phyloP scores from a whole-genome alignment of 2,329 filamentous ascomycete species.

The Penicillium crustosum region DNA sequence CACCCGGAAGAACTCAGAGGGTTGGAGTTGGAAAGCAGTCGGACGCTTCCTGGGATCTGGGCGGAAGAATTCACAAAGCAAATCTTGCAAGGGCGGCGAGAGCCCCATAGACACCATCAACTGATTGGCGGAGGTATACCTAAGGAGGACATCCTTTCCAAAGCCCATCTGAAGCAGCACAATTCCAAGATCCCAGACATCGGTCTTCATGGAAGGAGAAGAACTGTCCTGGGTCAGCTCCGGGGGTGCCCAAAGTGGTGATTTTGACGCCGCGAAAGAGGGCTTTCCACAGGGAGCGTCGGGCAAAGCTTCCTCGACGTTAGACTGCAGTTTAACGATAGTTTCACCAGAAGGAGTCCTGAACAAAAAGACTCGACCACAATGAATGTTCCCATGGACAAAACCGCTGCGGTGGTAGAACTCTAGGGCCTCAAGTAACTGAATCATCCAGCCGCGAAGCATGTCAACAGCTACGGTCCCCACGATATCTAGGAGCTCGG shows the following conservation, averaged over 20 bases:
- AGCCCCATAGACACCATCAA: conserved; percentile 70
- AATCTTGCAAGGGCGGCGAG: conserved; percentile 73
- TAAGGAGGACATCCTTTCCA: conserved; percentile 71
- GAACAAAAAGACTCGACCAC: conserved; percentile 75
- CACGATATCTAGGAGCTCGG: conserved; percentile 77
- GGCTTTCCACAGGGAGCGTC: conserved; percentile 46
- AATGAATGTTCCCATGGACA: conserved; percentile 78
- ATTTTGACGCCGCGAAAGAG: conserved; percentile 60
- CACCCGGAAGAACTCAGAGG: conserved; percentile 50
- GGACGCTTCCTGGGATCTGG: conserved; percentile 79
- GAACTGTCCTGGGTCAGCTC: conserved; percentile 66
- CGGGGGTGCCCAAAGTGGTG: conserved; percentile 79
- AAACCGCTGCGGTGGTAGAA: conserved; percentile 84
- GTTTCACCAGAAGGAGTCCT: conserved; percentile 67
- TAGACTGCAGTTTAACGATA: conserved; percentile 55
- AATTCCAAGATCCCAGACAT: conserved; percentile 93
- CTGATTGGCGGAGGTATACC: conserved; percentile 74
- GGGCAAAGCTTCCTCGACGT: conserved; percentile 53
- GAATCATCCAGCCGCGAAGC: conserved; percentile 85
- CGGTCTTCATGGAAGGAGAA: conserved; percentile 68
- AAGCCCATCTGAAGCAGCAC: conserved; percentile 93
- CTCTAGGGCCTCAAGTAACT: conserved; percentile 83
- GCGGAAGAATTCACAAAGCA: conserved; percentile 82
- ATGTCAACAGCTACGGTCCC: conserved; percentile 71
- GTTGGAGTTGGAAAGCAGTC: conserved; percentile 71